Evolutionary conservation across 2,329 filamentous ascomycete species (phyloP).

Genomic region (Esteya vermicola): DNA sequence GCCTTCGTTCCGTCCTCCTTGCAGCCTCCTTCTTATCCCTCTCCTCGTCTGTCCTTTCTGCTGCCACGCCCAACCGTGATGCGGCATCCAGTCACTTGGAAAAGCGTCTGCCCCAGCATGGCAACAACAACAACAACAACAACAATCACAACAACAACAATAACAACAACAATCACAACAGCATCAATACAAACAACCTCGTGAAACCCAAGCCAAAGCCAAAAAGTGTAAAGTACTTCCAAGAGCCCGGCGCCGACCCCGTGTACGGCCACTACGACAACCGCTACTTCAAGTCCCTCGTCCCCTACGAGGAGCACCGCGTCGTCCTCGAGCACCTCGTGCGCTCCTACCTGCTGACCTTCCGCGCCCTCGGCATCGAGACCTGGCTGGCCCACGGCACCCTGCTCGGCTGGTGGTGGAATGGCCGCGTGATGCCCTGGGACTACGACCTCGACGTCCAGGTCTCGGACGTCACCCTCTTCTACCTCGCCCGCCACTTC

Average conservation of each 20-base stretch:
- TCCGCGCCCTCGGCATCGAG: constrained; percentile 50
- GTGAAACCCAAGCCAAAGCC: background rate
- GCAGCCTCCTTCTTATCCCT: too few species aligned
- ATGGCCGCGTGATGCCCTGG: constrained; percentile 63
- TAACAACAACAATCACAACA: background rate
- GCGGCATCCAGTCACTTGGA: too few species aligned
- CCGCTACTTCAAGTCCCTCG: constrained; percentile 50
- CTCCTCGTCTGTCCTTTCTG: background rate
- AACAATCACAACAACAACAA: background rate
- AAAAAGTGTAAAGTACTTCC: constrained; percentile 44
- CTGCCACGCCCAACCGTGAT: background rate
- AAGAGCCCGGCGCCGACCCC: constrained; percentile 46
- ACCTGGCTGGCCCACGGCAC: constrained; percentile 84
- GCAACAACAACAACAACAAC: too few species aligned
- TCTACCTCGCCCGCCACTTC: constrained; percentile 47
- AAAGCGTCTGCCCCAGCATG: too few species aligned
- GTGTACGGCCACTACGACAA: constrained; percentile 59
- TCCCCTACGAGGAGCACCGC: constrained; percentile 53
- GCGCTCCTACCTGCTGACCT: constrained; percentile 57
- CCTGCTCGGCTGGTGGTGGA: constrained; percentile 84
- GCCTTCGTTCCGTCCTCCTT: background rate
- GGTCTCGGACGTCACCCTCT: constrained; percentile 52
- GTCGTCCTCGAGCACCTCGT: constrained; percentile 55
- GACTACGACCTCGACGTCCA: constrained; percentile 78
- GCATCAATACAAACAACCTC: background rate